Base-by-base conservation (phyloP, 441 rosid species). In the Hypseocharis bilobata region DNA sequence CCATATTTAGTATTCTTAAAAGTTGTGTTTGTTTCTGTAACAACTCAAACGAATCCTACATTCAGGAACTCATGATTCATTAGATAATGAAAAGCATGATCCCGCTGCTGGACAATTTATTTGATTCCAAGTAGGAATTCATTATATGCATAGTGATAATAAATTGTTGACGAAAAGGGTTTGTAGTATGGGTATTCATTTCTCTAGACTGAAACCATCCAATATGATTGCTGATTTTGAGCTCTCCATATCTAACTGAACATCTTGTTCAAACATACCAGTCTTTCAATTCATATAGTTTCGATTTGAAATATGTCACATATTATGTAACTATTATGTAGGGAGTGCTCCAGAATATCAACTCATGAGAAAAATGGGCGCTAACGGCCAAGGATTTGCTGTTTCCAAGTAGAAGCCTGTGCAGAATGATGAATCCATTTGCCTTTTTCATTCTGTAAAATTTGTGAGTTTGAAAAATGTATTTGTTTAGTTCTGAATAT, bases 271-370 rank as follows among this genome's bases (percentile, higher is more conserved):
- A 54, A 29, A 13, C 13, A 14, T 11, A 49, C 36, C 36, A 64
- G 59, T 8, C 59, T 25, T 23, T 14, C 3, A n/a, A 16, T 25
- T 8, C 14, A 3, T 36, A 3, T 20, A 34, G 40, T 7, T 62
- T 13, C 1, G 42, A 8, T 3, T 29, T 3, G 20, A 34, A 28
- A 10, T 65, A 2, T 23, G 2, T 26, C 2, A 47, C 49, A 51
- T 22, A 70, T 22, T 30, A 63, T n/a, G 10, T 22, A 22, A 25
- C 23, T 13, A 3, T 72, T 38, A 52, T 63, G 67, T 6, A 72
- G 80, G 80, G 32, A 63, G 42, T 45, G 67, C 62, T 63, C 70
- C 51, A 45, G 66, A 72, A 40, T 23, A 51, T 66, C 49, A 65
- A 6, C 27, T 26, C 4, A 44, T 58, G 13, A 17, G 45, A 30